phyloP scores from a whole-genome alignment of 1,139 yeast genomes.

The Maudiozyma humilis region DNA sequence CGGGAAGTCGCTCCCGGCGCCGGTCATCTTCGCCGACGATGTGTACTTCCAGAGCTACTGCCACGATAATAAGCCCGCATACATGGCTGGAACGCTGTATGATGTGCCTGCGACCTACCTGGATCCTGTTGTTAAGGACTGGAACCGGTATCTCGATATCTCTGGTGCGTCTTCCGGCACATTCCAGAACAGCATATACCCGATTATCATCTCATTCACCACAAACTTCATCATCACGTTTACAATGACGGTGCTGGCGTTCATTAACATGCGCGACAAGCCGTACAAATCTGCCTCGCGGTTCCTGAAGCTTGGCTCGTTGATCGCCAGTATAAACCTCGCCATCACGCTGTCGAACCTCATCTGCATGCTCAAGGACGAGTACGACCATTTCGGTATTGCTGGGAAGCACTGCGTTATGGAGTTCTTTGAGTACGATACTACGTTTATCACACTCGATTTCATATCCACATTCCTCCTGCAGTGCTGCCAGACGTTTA shows the following conservation, averaged over 20 bases:
- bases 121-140: slow-evolving; percentile 19
- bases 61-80: slow-evolving; percentile 25
- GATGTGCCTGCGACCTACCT: slow-evolving; percentile 20
- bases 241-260: slow-evolving; percentile 54
- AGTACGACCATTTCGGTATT: slow-evolving; percentile 46
- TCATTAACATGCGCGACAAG: slow-evolving; percentile 40
- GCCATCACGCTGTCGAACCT: slow-evolving; percentile 44
- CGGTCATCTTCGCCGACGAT: slow-evolving; percentile 14
- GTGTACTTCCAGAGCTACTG: slow-evolving; percentile 24
- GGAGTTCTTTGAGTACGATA: slow-evolving; percentile 39
- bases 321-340: slow-evolving; percentile 48
- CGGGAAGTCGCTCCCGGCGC: slow-evolving; percentile 10
- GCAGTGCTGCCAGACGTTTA: slow-evolving; percentile 69
- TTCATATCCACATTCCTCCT: slow-evolving; percentile 52
- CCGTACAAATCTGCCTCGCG: slow-evolving; percentile 35
- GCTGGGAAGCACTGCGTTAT: slow-evolving; percentile 47
- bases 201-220: slow-evolving; percentile 54
- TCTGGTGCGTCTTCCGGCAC: slow-evolving; percentile 32
- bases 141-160: slow-evolving; percentile 21
- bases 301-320: slow-evolving; percentile 39
- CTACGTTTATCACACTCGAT: slow-evolving; percentile 52
- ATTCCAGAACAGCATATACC: slow-evolving; percentile 50
- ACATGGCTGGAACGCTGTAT: slow-evolving; percentile 28
- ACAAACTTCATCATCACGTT: slow-evolving; percentile 59
- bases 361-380: slow-evolving; percentile 38